Evolutionary conservation across 148 eudicot genomes (phyloP).

Genomic region (Oxyria digyna): DNA sequence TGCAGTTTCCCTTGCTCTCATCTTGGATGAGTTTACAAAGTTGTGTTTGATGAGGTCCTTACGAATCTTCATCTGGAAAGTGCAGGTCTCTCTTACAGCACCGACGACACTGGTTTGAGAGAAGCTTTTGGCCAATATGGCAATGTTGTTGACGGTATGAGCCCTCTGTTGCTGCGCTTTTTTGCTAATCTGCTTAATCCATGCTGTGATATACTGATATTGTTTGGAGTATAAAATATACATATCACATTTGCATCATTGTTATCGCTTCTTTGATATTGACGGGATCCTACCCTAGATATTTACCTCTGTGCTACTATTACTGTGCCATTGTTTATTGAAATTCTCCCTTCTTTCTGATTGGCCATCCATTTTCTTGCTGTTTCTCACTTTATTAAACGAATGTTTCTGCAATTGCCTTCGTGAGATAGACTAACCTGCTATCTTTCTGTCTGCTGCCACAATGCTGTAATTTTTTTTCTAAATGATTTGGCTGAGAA

Average conservation of each 20-base stretch:
- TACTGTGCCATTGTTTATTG: not conserved
- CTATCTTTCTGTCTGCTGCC: not conserved
- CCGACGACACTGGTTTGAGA: constrained; percentile 45
- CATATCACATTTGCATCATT: not conserved
- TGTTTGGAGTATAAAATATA: not conserved
- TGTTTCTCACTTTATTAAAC: not conserved
- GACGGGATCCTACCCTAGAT: not conserved
- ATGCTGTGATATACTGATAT: not conserved
- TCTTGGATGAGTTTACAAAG: not conserved
- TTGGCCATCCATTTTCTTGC: not conserved
- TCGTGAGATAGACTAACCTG: not conserved
- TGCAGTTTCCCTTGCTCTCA: constrained; percentile 5
- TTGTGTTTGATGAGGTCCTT: not conserved
- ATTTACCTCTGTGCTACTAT: not conserved
- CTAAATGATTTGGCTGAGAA: not conserved
- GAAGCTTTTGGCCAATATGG: constrained; percentile 67
- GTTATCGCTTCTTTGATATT: not conserved
- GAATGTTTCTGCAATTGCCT: not conserved
- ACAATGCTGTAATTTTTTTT: not conserved
- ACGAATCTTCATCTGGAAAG: not conserved
- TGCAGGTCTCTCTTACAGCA: constrained; percentile 65
- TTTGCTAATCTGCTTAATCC: not conserved
- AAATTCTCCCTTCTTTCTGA: not conserved
- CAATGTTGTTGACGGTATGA: constrained; percentile 59
- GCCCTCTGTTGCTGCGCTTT: not conserved